These are phyloP conservation scores for Cercospora canescens DNA, from an alignment of 2,329 filamentous ascomycete species.

Conservation along the genomic window DNA sequence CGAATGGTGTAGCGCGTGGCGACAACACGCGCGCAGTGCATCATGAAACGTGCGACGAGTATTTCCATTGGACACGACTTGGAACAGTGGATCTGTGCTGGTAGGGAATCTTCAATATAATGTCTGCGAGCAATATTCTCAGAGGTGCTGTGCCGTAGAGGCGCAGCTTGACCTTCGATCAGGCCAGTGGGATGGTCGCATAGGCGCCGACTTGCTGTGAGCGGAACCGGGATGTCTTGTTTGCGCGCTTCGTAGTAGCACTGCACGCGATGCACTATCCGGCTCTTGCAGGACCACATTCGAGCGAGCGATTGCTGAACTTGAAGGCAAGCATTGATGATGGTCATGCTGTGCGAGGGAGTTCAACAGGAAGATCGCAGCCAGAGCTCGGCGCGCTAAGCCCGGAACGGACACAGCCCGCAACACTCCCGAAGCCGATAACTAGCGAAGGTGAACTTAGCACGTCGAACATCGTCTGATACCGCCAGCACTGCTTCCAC, in stretches of 20 bases:
- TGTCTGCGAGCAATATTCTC: neutral
- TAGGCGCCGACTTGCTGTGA: slow-evolving; percentile 4
- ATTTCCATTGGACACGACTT: neutral
- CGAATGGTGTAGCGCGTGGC: neutral
- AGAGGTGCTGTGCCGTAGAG: slow-evolving; percentile 8
- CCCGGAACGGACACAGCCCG: neutral
- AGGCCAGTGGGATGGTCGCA: slow-evolving; percentile 6
- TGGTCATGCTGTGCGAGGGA: neutral
- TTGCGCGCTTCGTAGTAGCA: neutral
- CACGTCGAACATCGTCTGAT: neutral
- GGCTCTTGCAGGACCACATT: neutral
- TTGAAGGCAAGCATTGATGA: neutral
- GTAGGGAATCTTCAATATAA: neutral
- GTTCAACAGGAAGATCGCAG: neutral
- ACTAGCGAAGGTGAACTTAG: neutral
- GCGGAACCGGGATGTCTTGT: neutral
- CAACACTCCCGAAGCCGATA: slow-evolving; percentile 1
- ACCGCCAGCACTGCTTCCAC: neutral
- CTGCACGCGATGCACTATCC: no score
- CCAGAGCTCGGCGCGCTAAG: neutral
- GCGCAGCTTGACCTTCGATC: neutral
- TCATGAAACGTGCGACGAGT: neutral
- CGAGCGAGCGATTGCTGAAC: neutral
- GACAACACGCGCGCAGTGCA: neutral
- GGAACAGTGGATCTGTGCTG: neutral